These are phyloP conservation scores for Blastocystis sp. DNA, from an alignment of 352 stramenopile genomes.

Conservation along the genomic window DNA sequence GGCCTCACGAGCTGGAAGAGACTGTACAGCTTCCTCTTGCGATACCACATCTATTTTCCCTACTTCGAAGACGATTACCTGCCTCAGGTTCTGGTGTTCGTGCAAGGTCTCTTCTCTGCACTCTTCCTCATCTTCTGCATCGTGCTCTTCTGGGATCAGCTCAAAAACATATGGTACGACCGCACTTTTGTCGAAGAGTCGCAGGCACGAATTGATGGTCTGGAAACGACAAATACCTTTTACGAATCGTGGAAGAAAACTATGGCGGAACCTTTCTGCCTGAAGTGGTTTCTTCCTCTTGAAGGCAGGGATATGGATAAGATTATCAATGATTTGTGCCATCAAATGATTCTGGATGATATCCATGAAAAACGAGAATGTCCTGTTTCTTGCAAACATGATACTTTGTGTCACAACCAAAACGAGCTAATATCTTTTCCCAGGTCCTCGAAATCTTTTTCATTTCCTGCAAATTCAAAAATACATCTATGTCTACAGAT, in stretches of 20 bases:
- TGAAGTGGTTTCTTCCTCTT: constrained; percentile 58
- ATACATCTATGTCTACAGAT: background rate
- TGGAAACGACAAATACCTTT: constrained; percentile 63
- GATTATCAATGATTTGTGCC: background rate
- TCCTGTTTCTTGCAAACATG: constrained; percentile 40
- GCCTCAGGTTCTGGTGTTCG: constrained; percentile 16
- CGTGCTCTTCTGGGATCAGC: constrained; percentile 33
- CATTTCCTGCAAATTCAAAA: constrained; percentile 12
- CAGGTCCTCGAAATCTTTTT: background rate
- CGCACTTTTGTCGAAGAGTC: constrained; percentile 50
- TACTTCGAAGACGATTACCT: background rate
- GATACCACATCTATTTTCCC: constrained; percentile 1
- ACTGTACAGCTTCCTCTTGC: background rate
- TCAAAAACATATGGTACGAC: constrained; percentile 54
- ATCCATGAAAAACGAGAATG: background rate
- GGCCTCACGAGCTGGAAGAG: background rate
- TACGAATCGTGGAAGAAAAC: constrained; percentile 19
- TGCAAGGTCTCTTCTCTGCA: constrained; percentile 43
- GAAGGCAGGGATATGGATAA: background rate
- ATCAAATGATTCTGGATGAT: background rate
- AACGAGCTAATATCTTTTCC: constrained; percentile 30
- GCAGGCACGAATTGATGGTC: constrained; percentile 36
- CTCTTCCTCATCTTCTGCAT: constrained; percentile 60
- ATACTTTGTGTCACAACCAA: constrained; percentile 17
- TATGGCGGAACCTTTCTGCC: constrained; percentile 37